Conservation (phyloP, 306 rosid genomes). For the Clitoria ternatea region DNA sequence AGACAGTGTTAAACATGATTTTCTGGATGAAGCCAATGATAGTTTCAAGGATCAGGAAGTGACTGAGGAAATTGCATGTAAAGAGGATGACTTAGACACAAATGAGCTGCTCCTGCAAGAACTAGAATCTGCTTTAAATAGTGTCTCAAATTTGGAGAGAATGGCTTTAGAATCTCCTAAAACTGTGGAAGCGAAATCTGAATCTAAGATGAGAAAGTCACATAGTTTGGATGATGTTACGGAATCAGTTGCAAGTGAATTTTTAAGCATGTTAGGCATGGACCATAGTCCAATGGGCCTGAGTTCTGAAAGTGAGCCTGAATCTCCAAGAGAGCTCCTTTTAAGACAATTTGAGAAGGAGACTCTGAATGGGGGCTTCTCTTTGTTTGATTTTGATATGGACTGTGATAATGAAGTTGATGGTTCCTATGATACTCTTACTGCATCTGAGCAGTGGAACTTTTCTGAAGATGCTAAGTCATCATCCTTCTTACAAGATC, state of each 20-base stretch:
- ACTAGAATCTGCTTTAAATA: conserved; percentile 63
- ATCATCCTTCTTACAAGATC: conserved; percentile 48
- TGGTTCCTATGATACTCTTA: conserved; percentile 29
- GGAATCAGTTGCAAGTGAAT: conserved; percentile 69
- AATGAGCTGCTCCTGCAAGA: conserved; percentile 69
- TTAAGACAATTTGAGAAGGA: conserved; percentile 85
- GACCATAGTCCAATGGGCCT: conserved; percentile 47
- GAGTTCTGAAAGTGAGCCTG: conserved; percentile 73
- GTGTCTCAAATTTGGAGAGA: conserved; percentile 56
- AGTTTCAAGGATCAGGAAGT: conserved; percentile 31
- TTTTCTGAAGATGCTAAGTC: conserved; percentile 45
- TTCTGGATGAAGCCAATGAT: conserved; percentile 29
- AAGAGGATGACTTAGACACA: conserved; percentile 38
- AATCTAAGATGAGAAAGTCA: conserved; percentile 31
- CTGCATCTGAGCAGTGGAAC: conserved; percentile 37
- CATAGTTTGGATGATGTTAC: conserved; percentile 62
- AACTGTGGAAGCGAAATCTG: conserved; percentile 28
- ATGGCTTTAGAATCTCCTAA: conserved; percentile 62
- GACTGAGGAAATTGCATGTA: conserved; percentile 23
- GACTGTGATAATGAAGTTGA: conserved; percentile 38
- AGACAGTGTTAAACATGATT: conserved; percentile 27
- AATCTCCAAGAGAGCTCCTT: conserved; percentile 84
- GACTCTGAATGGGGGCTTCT: conserved; percentile 57
- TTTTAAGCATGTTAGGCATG: conserved; percentile 63
- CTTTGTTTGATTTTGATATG: conserved; percentile 59